A percentile compares a stretch with the other conserved stretches of the same genome.
phyloP scores from a whole-genome alignment of 768 basidiomycete species.

The Leccinellum luteum region DNA sequence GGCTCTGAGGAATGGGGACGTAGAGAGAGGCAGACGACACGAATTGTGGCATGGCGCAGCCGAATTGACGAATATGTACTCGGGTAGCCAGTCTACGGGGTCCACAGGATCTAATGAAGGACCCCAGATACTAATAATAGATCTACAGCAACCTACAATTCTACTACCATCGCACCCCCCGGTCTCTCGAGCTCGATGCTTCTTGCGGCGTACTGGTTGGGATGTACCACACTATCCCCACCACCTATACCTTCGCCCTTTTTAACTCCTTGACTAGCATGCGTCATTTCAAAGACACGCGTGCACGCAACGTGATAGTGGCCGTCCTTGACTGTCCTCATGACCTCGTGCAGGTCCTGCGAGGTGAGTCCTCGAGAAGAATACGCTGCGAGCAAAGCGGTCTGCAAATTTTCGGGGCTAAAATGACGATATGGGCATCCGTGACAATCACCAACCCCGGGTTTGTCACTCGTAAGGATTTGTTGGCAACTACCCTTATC shows the following conservation, averaged over 20 bases:
- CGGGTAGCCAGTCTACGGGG: constrained; percentile 9
- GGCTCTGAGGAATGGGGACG: background rate
- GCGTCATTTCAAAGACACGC: constrained; percentile 93
- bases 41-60: constrained; percentile 18
- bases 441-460: constrained; percentile 64
- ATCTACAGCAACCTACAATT: constrained; percentile 10
- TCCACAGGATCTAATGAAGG: constrained; percentile 4
- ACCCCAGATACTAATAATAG: constrained; percentile 21
- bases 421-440: constrained; percentile 96
- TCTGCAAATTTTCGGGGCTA: constrained; percentile 75
- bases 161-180: constrained; percentile 45
- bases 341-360: constrained; percentile 77
- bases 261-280: constrained; percentile 63
- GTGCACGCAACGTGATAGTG: constrained; percentile 98
- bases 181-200: constrained; percentile 64
- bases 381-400: constrained; percentile 69
- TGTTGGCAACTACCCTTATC: constrained; percentile 71
- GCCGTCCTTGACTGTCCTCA: constrained; percentile 68
- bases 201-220: constrained; percentile 82
- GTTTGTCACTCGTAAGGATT: constrained; percentile 70
- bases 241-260: constrained; percentile 87
- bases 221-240: constrained; percentile 89
- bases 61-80: constrained; percentile 6
- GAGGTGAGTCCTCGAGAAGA: constrained; percentile 60
- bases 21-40: constrained; percentile 29